phyloP scores from a whole-genome alignment of 257 asterid genomes.

The Lithospermum erythrorhizon region DNA sequence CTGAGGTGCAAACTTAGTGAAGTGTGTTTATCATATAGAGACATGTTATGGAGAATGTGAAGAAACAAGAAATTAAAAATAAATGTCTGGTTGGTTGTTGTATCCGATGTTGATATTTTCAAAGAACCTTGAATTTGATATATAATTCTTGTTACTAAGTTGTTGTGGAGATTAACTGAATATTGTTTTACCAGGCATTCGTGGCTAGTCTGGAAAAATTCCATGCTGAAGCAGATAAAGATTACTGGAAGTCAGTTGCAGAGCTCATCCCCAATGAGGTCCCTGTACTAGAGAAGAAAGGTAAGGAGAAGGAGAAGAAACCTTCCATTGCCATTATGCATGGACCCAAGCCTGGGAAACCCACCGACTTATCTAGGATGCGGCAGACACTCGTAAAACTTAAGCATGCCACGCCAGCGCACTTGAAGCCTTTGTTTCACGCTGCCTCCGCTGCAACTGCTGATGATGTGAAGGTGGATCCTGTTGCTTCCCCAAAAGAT shows the following conservation, averaged over 20 bases:
- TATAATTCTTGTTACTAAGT: background rate
- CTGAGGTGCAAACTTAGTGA: no score
- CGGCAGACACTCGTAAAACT: conserved; percentile 57
- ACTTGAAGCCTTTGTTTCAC: conserved; percentile 42
- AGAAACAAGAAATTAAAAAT: no score
- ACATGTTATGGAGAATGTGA: no score
- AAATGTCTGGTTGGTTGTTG: no score
- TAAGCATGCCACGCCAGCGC: conserved; percentile 65
- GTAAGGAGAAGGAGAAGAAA: conserved; percentile 59
- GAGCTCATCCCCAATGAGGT: conserved; percentile 79
- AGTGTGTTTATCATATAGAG: no score
- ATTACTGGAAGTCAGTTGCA: conserved; percentile 80
- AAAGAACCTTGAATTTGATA: no score
- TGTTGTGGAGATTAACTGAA: background rate
- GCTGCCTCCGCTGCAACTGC: conserved; percentile 14
- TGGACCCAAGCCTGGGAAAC: conserved; percentile 91
- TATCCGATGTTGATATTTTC: no score
- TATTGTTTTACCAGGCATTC: conserved; percentile 33
- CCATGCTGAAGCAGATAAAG: conserved; percentile 67
- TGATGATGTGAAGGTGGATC: conserved; percentile 18
- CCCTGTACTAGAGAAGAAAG: conserved; percentile 40
- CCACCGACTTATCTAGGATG: conserved; percentile 64
- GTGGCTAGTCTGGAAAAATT: conserved; percentile 55
- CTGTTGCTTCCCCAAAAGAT: conserved; percentile 16
- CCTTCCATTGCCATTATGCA: conserved; percentile 40